Evolutionary conservation across 2,329 filamentous ascomycete species (phyloP).

Genomic region (Fonsecaea multimorphosa): DNA sequence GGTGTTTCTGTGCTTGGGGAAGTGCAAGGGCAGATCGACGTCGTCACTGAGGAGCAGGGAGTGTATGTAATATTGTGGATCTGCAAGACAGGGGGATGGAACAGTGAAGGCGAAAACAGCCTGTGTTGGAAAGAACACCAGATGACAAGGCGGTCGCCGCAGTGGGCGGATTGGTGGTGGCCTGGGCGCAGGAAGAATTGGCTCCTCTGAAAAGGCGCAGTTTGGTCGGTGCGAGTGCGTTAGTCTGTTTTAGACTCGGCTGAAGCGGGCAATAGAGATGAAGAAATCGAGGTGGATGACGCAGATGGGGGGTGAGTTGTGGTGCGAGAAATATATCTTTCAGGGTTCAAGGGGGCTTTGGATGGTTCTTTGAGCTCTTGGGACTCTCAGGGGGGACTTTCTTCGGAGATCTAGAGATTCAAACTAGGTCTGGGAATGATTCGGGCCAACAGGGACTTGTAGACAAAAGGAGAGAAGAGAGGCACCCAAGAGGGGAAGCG

Average conservation of each 20-base stretch:
- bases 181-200: conserved; percentile 8
- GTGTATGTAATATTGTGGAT: conserved; percentile 27
- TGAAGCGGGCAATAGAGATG: conserved; percentile 7
- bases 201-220: conserved; percentile 15
- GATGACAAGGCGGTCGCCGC: conserved; percentile 1
- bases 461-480: neutral
- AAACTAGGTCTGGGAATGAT: neutral
- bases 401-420: conserved; percentile 7
- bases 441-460: neutral
- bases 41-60: conserved; percentile 16
- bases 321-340: conserved; percentile 10
- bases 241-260: conserved; percentile 10
- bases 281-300: conserved; percentile 16
- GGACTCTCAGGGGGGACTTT: neutral
- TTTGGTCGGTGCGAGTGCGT: conserved; percentile 14
- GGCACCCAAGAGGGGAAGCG: neutral
- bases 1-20: conserved; percentile 15
- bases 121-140: conserved; percentile 4
- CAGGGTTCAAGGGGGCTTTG: neutral
- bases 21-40: conserved; percentile 13
- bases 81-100: conserved; percentile 13
- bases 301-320: neutral
- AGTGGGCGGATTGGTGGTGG: conserved; percentile 4
- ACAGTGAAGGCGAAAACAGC: conserved; percentile 15
- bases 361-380: neutral